Conservation (phyloP, 169 alveolate genomes). For the Plasmodium knowlesi region DNA sequence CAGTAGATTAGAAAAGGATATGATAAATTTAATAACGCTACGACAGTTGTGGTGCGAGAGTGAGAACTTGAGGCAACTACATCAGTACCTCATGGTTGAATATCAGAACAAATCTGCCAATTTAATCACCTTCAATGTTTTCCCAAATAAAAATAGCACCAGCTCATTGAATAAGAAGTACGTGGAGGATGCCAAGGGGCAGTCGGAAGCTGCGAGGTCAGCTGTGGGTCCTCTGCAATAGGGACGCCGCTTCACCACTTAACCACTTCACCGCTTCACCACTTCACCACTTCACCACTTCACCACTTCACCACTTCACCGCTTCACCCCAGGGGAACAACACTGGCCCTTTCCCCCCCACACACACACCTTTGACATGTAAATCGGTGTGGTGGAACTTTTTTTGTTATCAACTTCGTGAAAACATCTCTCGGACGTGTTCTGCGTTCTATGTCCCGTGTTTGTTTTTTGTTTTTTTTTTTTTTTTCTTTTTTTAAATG, state of each 20-base stretch:
- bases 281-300: no score
- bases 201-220: not conserved
- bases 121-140: slow-evolving; percentile 41
- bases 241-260: not conserved
- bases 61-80: slow-evolving; percentile 46
- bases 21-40: slow-evolving; percentile 63
- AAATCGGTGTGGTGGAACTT: not conserved
- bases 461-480: not conserved
- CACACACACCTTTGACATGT: not conserved
- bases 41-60: slow-evolving; percentile 73
- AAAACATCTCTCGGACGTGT: not conserved
- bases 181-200: slow-evolving; percentile 14
- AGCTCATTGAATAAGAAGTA: slow-evolving; percentile 14
- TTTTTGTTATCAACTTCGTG: slow-evolving; percentile 11
- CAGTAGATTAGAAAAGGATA: slow-evolving; percentile 74
- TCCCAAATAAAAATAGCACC: not conserved
- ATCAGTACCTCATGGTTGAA: slow-evolving; percentile 34
- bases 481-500: slow-evolving; percentile 12
- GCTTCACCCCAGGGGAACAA: no score
- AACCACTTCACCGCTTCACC: no score
- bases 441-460: not conserved
- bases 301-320: no score
- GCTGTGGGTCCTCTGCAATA: not conserved
- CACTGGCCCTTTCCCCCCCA: no score
- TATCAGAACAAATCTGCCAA: slow-evolving; percentile 68